Evolutionary conservation across 768 basidiomycete species (phyloP), one percentile per base, ranked within the genome.

Genomic region (Amanita muscaria): DNA sequence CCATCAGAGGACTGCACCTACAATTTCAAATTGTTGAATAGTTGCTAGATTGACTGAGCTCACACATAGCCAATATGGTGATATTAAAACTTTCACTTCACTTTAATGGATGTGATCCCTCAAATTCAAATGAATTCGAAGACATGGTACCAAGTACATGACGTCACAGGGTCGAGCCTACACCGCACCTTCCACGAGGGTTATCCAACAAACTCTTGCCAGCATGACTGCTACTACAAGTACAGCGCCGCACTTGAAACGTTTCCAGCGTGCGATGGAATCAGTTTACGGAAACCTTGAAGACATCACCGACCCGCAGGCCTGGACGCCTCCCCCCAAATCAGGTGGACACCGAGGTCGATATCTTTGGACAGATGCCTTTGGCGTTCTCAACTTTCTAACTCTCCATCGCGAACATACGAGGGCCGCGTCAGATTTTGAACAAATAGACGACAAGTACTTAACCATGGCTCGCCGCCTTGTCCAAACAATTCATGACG

Each of bases 311-410:
- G 18, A 41, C 12, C 40, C 40, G 1, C 8, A 25, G 3, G 14
- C 27, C 6, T 40, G 40, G 40, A 40, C 25, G 12, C 40, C 40
- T 29, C 40, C 40, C 7, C 40, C 40, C 5, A 22, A 11, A 40
- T 40, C 40, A 10, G 40, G 40, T 12, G 40, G 40, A 16, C 40
- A 40, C 16, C 40, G 24, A 1, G 40, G 40, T 29, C 40, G 40
- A 16, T 40, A 40, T 29, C 40, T 40, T 9, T 40, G 40, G 40
- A 40, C 40, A 1, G 40, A 40, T 18, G 40, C 40, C 18, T 40
- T 40, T 15, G 40, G 40, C 40, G 40, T 40, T 12, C 10, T 40
- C 24, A 40, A 40, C 40, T 40, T 40, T 1, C 8, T 40, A 23
- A 40, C 40, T 6, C 11, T 40, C 16, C 40, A 40, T 16, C 40